Percentiles rank a stretch among this genome's conserved stretches.
phyloP scores from a whole-genome alignment of 305 asterid species.

The Fraxinus latifolia region DNA sequence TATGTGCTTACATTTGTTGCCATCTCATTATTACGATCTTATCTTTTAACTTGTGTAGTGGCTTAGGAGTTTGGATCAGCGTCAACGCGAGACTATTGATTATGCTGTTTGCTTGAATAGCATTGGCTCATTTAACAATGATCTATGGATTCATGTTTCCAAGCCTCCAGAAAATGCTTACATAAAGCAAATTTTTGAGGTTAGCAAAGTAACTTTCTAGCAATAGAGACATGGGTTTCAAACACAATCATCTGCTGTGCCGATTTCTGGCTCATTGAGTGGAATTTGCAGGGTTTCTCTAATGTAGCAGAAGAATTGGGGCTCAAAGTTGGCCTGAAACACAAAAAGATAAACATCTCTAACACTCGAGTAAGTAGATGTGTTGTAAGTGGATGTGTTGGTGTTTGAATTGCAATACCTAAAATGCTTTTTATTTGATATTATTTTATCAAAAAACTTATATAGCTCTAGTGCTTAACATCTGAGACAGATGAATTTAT shows the following conservation, averaged over 20 bases:
- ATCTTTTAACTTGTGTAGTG: slow-evolving; percentile 48
- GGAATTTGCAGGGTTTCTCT: slow-evolving; percentile 67
- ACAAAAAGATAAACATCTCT: slow-evolving; percentile 96
- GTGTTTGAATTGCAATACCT: slow-evolving; percentile 4
- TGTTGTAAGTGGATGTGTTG: slow-evolving; percentile 38
- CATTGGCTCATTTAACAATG: slow-evolving; percentile 62
- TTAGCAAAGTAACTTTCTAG: slow-evolving; percentile 25
- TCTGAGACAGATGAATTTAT: not conserved
- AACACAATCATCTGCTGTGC: slow-evolving; percentile 10
- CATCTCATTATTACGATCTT: slow-evolving; percentile 28
- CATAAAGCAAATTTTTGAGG: slow-evolving; percentile 92
- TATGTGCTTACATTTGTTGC: not conserved
- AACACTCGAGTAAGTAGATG: slow-evolving; percentile 76
- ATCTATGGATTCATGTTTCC: slow-evolving; percentile 84
- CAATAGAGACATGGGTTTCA: not conserved
- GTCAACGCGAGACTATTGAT: slow-evolving; percentile 88
- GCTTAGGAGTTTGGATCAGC: slow-evolving; percentile 93
- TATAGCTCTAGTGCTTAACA: slow-evolving; percentile 1
- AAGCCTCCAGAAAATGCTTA: slow-evolving; percentile 92
- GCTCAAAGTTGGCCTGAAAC: slow-evolving; percentile 76
- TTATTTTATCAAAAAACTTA: slow-evolving; percentile 4
- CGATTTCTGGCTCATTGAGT: slow-evolving; percentile 28
- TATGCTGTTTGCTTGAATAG: slow-evolving; percentile 93
- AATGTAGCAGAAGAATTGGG: slow-evolving; percentile 71
- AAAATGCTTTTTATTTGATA: not conserved